Conservation (phyloP, 2,329 filamentous ascomycete genomes). For the Cercospora janseana region DNA sequence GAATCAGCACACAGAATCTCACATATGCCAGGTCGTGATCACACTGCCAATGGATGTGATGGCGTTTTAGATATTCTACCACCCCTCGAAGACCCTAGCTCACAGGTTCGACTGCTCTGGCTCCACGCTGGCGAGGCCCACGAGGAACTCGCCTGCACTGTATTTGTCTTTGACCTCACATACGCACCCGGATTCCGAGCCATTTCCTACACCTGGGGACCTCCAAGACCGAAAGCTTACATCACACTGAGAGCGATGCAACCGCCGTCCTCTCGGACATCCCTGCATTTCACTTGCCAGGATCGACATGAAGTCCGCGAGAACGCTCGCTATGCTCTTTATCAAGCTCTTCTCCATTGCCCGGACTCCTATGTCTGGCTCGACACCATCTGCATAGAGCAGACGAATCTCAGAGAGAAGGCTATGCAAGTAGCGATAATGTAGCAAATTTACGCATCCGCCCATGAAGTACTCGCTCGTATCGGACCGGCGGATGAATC, state of each 20-base stretch:
- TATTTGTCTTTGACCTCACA: not conserved
- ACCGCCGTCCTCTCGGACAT: too few relatives aligned
- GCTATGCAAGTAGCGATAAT: not conserved
- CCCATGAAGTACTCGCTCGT: not conserved
- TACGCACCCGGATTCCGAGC: not conserved
- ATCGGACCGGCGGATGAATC: not conserved
- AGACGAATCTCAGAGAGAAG: not conserved
- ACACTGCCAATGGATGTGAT: too few relatives aligned
- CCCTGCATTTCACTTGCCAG: not conserved
- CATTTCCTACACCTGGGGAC: slow-evolving; percentile 4
- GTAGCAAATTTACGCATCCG: not conserved
- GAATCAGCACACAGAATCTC: too few relatives aligned
- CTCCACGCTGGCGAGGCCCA: not conserved
- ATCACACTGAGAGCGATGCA: not conserved
- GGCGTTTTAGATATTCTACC: too few relatives aligned
- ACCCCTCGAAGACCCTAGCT: not conserved
- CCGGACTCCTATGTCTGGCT: not conserved
- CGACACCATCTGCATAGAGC: not conserved
- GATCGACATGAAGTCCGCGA: not conserved
- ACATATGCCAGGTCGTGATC: too few relatives aligned
- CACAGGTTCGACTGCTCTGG: not conserved
- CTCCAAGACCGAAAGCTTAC: not conserved
- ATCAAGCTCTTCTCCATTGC: not conserved
- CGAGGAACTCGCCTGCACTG: not conserved
- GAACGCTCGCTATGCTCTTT: not conserved